phyloP scores from a whole-genome alignment of 2,329 filamentous ascomycete species.

The Penicillium sp. region DNA sequence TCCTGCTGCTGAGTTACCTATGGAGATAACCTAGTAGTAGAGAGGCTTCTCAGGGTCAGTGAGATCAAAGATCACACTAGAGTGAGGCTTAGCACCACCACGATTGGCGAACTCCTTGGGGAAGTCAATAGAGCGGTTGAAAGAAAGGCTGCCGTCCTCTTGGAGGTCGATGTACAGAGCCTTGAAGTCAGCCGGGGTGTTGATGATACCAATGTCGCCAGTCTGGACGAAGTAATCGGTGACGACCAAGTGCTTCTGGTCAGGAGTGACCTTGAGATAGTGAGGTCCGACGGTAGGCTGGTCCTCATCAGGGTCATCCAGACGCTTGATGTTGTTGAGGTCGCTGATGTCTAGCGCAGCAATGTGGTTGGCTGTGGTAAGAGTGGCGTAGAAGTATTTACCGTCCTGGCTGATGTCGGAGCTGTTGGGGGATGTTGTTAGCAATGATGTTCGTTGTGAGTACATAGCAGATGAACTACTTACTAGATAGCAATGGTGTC shows the following conservation, averaged over 20 bases:
- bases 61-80: slow-evolving; percentile 56
- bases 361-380: slow-evolving; percentile 63
- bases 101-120: slow-evolving; percentile 53
- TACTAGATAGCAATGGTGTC: slow-evolving; percentile 59
- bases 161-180: slow-evolving; percentile 62
- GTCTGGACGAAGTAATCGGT: slow-evolving; percentile 67
- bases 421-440: slow-evolving; percentile 26
- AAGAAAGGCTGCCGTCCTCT: slow-evolving; percentile 55
- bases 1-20: too few relatives aligned
- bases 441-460: not conserved
- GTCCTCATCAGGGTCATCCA: slow-evolving; percentile 59
- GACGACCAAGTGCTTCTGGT: slow-evolving; percentile 64
- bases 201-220: slow-evolving; percentile 60
- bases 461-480: slow-evolving; percentile 6
- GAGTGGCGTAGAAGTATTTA: slow-evolving; percentile 59
- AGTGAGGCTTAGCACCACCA: slow-evolving; percentile 60
- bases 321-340: slow-evolving; percentile 59
- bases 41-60: slow-evolving; percentile 54
- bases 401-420: slow-evolving; percentile 61
- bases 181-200: slow-evolving; percentile 63
- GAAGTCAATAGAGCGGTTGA: slow-evolving; percentile 63
- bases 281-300: slow-evolving; percentile 63
- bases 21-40: slow-evolving; percentile 25
- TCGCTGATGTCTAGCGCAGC: slow-evolving; percentile 63
- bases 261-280: slow-evolving; percentile 64